A percentile compares a stretch with the other conserved stretches of the same genome.
Conservation (phyloP, 306 rosid species). For the Cotoneaster glaucophyllus region DNA sequence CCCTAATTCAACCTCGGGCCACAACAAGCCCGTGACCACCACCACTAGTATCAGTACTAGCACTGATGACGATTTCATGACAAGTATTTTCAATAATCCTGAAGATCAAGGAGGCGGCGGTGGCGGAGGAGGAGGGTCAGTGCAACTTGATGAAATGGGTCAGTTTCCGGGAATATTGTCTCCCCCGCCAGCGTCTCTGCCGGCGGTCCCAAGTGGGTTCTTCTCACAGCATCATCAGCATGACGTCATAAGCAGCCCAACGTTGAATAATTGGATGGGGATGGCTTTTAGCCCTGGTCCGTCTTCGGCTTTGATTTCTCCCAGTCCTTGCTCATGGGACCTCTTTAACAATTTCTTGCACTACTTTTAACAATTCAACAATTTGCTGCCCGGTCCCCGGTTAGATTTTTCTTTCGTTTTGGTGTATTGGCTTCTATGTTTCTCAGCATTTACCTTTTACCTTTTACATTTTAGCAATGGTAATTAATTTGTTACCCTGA, state of each 20-base stretch:
- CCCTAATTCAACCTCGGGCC: slow-evolving; percentile 21
- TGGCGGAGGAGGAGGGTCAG: no score
- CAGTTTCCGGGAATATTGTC: slow-evolving; percentile 69
- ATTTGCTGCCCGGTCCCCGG: no score
- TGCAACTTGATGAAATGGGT: slow-evolving; percentile 37
- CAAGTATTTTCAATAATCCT: slow-evolving; percentile 1
- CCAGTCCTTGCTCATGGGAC: slow-evolving; percentile 63
- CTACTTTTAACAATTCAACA: not conserved
- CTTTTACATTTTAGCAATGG: no score
- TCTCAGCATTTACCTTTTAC: no score
- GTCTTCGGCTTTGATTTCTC: slow-evolving; percentile 60
- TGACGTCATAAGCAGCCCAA: not conserved
- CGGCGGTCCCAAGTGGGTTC: slow-evolving; percentile 50
- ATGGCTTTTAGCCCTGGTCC: slow-evolving; percentile 37
- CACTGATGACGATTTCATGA: slow-evolving; percentile 23
- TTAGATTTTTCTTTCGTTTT: no score
- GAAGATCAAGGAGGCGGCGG: slow-evolving; percentile 24
- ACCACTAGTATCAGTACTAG: not conserved
- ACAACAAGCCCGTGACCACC: not conserved
- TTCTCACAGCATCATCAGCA: slow-evolving; percentile 27
- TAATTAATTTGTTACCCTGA: no score
- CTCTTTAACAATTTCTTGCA: slow-evolving; percentile 50
- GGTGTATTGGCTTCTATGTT: no score
- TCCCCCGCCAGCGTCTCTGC: slow-evolving; percentile 61
- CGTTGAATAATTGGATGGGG: slow-evolving; percentile 22